Percentiles rank a stretch among this genome's conserved stretches.
Evolutionary conservation across 345 rosid genomes (phyloP).

Genomic region (Microcos paniculata): DNA sequence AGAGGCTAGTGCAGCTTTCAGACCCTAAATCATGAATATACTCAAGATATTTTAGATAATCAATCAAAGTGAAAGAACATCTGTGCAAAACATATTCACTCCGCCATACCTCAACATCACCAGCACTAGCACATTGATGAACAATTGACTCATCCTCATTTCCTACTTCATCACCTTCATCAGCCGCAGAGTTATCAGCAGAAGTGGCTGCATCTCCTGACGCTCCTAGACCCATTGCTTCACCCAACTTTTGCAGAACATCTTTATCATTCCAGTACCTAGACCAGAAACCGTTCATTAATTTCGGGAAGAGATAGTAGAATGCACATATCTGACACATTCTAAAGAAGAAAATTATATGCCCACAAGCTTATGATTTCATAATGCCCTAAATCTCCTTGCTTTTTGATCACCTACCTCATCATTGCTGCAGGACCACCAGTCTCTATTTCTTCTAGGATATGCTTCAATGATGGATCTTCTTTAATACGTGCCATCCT

Average conservation of each 20-base stretch:
- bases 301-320: background rate
- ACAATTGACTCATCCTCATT: constrained; percentile 91
- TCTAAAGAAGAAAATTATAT: constrained; percentile 1
- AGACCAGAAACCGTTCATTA: constrained; percentile 20
- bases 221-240: constrained; percentile 95
- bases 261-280: constrained; percentile 99
- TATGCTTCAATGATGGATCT: constrained; percentile 85
- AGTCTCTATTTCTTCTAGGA: constrained; percentile 84
- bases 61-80: background rate
- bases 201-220: constrained; percentile 66
- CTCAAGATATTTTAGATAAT: background rate
- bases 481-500: constrained; percentile 81
- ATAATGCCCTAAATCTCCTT: background rate
- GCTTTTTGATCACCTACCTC: constrained; percentile 54
- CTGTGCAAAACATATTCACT: constrained; percentile 3
- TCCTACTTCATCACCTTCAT: constrained; percentile 68
- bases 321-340: background rate
- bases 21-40: constrained; percentile 50
- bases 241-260: constrained; percentile 85
- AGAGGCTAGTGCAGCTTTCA: constrained; percentile 73
- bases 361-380: background rate
- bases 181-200: constrained; percentile 48
- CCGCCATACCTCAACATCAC: constrained; percentile 81
- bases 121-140: constrained; percentile 87
- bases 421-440: constrained; percentile 97